These are phyloP conservation scores for Hymenoscyphus linearis DNA, from an alignment of 2,329 filamentous ascomycete species.

Conservation along the genomic window DNA sequence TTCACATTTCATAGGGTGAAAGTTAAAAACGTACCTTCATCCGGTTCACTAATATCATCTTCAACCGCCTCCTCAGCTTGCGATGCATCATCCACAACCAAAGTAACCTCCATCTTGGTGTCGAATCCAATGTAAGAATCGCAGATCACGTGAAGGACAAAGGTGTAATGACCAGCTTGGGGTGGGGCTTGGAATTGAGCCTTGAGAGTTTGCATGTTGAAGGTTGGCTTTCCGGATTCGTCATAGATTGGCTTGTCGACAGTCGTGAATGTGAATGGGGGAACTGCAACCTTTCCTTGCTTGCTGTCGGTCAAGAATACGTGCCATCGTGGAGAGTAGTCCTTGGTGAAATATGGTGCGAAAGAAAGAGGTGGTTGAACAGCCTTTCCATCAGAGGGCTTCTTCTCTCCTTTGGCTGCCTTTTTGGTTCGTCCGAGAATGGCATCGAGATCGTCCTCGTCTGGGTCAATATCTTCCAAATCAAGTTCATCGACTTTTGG, in stretches of 20 bases:
- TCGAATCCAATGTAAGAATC: conserved; percentile 96
- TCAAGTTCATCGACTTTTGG: conserved; percentile 73
- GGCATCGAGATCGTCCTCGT: conserved; percentile 86
- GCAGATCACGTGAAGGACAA: conserved; percentile 88
- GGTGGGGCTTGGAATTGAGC: conserved; percentile 95
- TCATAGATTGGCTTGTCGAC: conserved; percentile 89
- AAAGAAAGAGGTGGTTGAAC: conserved; percentile 80
- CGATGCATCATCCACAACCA: conserved; percentile 82
- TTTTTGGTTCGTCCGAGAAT: conserved; percentile 71
- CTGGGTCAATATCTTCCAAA: conserved; percentile 85
- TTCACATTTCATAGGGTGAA: neutral
- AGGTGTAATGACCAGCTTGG: conserved; percentile 87
- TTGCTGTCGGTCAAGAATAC: conserved; percentile 92
- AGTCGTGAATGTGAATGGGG: conserved; percentile 87
- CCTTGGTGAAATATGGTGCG: conserved; percentile 84
- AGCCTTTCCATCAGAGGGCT: conserved; percentile 55
- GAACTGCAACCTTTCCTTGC: conserved; percentile 92
- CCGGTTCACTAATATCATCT: conserved; percentile 95
- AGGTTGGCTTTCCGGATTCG: conserved; percentile 78
- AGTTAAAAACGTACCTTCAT: conserved; percentile 69
- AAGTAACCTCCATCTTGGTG: conserved; percentile 81
- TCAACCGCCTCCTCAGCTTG: conserved; percentile 77
- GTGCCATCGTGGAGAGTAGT: conserved; percentile 88
- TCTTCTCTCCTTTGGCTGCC: conserved; percentile 57
- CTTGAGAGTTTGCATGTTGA: conserved; percentile 92